phyloP scores from a whole-genome alignment of 164 flowering plant species.

The Pachysandra terminalis region DNA sequence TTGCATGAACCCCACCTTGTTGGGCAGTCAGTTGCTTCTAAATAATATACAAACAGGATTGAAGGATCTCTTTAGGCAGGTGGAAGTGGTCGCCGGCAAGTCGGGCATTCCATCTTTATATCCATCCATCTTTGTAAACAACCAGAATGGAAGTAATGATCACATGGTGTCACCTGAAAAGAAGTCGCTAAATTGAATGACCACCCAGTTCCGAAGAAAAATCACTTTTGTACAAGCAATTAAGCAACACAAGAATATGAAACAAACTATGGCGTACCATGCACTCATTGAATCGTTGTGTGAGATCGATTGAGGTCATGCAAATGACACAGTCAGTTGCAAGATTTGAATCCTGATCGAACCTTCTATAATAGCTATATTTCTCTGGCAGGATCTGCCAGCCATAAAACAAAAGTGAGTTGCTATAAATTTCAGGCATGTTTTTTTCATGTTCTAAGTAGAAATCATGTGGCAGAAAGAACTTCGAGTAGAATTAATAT shows the following conservation, averaged over 20 bases:
- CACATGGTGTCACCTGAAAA: constrained; percentile 94
- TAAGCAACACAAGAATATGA: background rate
- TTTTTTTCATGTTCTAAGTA: too few species aligned
- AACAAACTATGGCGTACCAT: constrained; percentile 49
- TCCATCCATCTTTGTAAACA: constrained; percentile 99
- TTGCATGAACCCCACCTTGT: background rate
- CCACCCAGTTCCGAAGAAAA: too few species aligned
- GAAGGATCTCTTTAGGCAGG: constrained; percentile 49
- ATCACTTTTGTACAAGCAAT: too few species aligned
- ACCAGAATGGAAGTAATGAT: constrained; percentile 93
- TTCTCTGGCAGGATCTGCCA: constrained; percentile 71
- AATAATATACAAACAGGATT: constrained; percentile 21
- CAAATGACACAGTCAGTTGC: constrained; percentile 88
- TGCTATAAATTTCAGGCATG: too few species aligned
- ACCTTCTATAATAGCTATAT: constrained; percentile 54
- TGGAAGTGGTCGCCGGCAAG: constrained; percentile 91
- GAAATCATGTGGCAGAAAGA: too few species aligned
- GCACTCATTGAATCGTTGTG: constrained; percentile 70
- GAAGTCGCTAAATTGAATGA: background rate
- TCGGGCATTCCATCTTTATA: constrained; percentile 98
- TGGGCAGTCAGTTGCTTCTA: constrained; percentile 26
- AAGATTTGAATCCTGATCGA: constrained; percentile 36
- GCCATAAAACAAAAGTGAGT: background rate
- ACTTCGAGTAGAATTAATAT: too few species aligned
- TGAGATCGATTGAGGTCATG: constrained; percentile 83